A percentile compares a stretch with the other conserved stretches of the same genome.
phyloP scores from a whole-genome alignment of 345 rosid genomes.

The Camelina laxa region DNA sequence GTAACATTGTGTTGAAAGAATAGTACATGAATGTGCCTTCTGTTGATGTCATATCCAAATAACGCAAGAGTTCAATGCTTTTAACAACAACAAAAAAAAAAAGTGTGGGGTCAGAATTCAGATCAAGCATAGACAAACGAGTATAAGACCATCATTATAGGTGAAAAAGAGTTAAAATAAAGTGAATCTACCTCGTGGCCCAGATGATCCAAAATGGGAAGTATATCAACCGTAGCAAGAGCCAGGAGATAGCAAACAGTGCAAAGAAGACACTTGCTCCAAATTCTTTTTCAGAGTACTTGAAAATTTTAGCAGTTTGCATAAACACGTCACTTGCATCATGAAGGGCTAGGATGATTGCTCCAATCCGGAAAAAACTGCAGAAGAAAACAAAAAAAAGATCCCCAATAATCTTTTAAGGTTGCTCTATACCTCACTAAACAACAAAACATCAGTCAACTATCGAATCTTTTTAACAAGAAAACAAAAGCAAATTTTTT shows the following conservation, averaged over 20 bases:
- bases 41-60: constrained; percentile 57
- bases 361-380: constrained; percentile 87
- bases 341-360: constrained; percentile 84
- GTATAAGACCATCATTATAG: background rate
- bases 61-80: constrained; percentile 61
- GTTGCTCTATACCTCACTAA: background rate
- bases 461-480: background rate
- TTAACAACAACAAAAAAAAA: constrained; percentile 39
- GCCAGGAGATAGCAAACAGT: constrained; percentile 91
- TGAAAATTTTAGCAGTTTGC: constrained; percentile 93
- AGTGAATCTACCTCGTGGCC: constrained; percentile 61
- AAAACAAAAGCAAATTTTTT: background rate
- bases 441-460: constrained; percentile 10
- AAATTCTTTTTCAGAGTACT: constrained; percentile 81
- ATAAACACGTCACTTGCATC: constrained; percentile 91
- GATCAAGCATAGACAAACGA: constrained; percentile 4
- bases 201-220: constrained; percentile 92
- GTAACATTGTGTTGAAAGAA: constrained; percentile 81
- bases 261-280: constrained; percentile 95
- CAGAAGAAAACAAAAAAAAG: constrained; percentile 31
- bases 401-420: background rate
- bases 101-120: constrained; percentile 7
- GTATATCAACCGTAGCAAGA: constrained; percentile 79
- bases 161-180: background rate
- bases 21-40: constrained; percentile 59